Evolutionary conservation across 441 rosid species (phyloP).

Genomic region (Croton laevigatus): DNA sequence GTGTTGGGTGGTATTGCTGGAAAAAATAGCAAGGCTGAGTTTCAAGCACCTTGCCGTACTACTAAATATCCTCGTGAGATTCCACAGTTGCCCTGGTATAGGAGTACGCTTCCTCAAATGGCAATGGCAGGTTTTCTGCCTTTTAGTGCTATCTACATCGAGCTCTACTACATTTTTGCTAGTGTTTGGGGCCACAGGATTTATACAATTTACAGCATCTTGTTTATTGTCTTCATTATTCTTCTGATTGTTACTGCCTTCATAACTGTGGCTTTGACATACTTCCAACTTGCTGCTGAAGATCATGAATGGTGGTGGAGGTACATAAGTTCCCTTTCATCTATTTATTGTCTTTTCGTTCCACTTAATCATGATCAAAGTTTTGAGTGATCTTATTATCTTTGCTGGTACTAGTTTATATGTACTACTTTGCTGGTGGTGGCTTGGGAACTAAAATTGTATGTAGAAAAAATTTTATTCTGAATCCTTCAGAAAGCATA

Average conservation of each 20-base stretch:
- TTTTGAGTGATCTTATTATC: not conserved
- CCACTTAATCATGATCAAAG: no score
- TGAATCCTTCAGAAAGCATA: no score
- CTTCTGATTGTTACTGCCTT: conserved; percentile 82
- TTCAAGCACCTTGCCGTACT: conserved; percentile 73
- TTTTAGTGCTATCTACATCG: conserved; percentile 75
- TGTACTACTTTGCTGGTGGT: no score
- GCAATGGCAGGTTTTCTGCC: conserved; percentile 81
- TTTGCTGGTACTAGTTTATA: not conserved
- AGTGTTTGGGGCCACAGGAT: conserved; percentile 83
- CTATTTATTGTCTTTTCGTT: no score
- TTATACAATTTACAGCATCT: conserved; percentile 71
- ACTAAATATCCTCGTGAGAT: conserved; percentile 70
- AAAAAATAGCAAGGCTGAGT: conserved; percentile 71
- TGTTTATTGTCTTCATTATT: conserved; percentile 74
- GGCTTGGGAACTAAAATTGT: no score
- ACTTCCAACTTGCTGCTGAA: conserved; percentile 88
- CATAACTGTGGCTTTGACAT: conserved; percentile 75
- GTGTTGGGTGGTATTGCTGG: conserved; percentile 82
- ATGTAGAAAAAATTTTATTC: no score
- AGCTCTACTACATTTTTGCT: conserved; percentile 72
- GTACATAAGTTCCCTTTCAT: conserved; percentile 26
- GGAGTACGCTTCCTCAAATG: conserved; percentile 74
- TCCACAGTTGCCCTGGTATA: conserved; percentile 66
- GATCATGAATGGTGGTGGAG: conserved; percentile 98